These are phyloP conservation scores for Vitis hybrid DNA, from an alignment of 177 flowering plant genomes.

Conservation along the genomic window DNA sequence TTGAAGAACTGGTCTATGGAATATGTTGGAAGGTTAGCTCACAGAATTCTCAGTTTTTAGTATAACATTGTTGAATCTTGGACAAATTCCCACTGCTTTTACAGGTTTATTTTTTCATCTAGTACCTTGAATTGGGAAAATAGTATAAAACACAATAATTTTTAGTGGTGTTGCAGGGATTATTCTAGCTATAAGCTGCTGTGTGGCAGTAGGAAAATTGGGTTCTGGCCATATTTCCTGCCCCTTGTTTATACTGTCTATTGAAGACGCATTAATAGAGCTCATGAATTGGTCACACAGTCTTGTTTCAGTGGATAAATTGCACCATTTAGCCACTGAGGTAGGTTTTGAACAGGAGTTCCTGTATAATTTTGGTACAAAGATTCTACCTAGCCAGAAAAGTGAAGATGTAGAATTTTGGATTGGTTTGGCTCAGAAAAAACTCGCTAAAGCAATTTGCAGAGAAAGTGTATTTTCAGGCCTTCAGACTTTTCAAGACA, in stretches of 20 bases:
- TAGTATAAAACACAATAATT: constrained; percentile 23
- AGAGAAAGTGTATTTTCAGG: constrained; percentile 36
- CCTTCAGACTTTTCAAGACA: constrained; percentile 21
- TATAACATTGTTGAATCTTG: background rate
- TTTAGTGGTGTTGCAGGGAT: constrained; percentile 73
- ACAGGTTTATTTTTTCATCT: no score
- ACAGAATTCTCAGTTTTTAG: background rate
- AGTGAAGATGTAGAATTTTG: constrained; percentile 55
- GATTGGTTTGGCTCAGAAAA: constrained; percentile 55
- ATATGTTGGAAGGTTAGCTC: constrained; percentile 50
- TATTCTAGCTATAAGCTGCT: constrained; percentile 56
- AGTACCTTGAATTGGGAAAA: background rate
- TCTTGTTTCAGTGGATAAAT: constrained; percentile 44
- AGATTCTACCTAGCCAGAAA: constrained; percentile 30
- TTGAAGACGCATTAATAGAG: constrained; percentile 37
- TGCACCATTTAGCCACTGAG: constrained; percentile 43
- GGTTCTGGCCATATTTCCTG: constrained; percentile 42
- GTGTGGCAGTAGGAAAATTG: constrained; percentile 48
- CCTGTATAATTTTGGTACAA: constrained; percentile 47
- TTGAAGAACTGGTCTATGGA: constrained; percentile 53
- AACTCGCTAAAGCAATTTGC: constrained; percentile 47
- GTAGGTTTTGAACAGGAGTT: constrained; percentile 68
- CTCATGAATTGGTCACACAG: constrained; percentile 42
- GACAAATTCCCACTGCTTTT: background rate
- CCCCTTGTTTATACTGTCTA: constrained; percentile 20